phyloP scores from a whole-genome alignment of 2,329 filamentous ascomycete species.

The Aspergillus sp. region DNA sequence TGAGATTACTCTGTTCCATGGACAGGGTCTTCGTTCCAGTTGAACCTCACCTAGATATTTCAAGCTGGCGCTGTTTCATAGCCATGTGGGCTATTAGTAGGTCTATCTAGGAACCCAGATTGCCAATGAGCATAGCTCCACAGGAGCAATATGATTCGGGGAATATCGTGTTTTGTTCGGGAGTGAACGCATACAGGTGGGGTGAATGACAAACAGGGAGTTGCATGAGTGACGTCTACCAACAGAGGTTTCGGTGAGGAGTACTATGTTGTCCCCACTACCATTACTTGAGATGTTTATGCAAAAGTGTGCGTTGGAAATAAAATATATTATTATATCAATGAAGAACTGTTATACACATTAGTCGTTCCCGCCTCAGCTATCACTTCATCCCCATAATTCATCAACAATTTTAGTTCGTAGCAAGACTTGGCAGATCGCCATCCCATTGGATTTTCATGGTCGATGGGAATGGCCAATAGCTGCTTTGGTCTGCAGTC shows the following conservation, averaged over 20 bases:
- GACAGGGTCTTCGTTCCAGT: too few species aligned
- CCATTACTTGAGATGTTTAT: neutral
- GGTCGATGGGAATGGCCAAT: slow-evolving; percentile 46
- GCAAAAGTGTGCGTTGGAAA: neutral
- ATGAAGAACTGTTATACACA: neutral
- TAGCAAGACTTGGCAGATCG: slow-evolving; percentile 28
- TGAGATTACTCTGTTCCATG: too few species aligned
- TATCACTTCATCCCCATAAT: neutral
- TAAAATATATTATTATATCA: neutral
- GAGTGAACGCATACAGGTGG: neutral
- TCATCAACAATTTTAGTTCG: slow-evolving; percentile 6
- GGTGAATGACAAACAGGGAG: slow-evolving; percentile 2
- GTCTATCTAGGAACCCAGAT: too few species aligned
- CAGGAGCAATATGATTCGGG: neutral
- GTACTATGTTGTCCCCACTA: neutral
- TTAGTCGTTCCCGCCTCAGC: neutral
- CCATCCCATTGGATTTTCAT: slow-evolving; percentile 51
- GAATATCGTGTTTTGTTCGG: neutral
- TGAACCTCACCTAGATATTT: too few species aligned
- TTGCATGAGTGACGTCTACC: slow-evolving; percentile 1
- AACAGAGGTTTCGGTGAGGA: neutral
- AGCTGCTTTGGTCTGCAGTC: slow-evolving; percentile 45
- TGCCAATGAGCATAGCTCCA: neutral
- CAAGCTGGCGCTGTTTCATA: too few species aligned
- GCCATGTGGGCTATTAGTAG: too few species aligned